Evolutionary conservation across 1,284 basidiomycete genomes (phyloP).

Genomic region (Pseudomicrostroma phylloplanum): DNA sequence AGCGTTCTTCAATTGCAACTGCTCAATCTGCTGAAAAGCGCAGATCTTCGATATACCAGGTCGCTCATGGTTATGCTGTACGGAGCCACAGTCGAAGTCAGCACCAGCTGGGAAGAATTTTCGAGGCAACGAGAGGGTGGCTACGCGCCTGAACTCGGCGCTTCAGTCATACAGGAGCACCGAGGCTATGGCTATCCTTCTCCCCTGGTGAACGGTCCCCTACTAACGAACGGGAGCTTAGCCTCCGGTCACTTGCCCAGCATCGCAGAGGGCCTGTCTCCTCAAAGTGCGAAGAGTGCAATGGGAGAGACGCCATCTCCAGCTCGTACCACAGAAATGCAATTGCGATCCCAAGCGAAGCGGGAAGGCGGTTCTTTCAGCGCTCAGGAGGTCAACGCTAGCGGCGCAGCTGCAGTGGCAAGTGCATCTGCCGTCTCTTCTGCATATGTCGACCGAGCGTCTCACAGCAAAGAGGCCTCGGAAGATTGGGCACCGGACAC

Average conservation of each 20-base stretch:
- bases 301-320: neutral
- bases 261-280: slow-evolving; percentile 37
- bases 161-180: slow-evolving; percentile 19
- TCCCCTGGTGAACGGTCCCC: neutral
- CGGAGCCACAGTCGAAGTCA: slow-evolving; percentile 82
- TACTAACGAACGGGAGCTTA: too few species aligned
- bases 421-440: too few species aligned
- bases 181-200: slow-evolving; percentile 18
- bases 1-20: slow-evolving; percentile 75
- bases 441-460: too few species aligned
- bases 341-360: slow-evolving; percentile 18
- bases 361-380: slow-evolving; percentile 43
- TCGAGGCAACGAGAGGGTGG: neutral
- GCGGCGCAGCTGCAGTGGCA: neutral
- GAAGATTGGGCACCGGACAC: too few species aligned
- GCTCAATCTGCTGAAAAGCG: slow-evolving; percentile 61
- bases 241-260: slow-evolving; percentile 24
- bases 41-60: slow-evolving; percentile 80
- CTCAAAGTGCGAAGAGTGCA: slow-evolving; percentile 13
- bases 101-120: slow-evolving; percentile 66
- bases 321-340: neutral
- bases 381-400: slow-evolving; percentile 30
- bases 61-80: slow-evolving; percentile 82
- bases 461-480: too few species aligned
- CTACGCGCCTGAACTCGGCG: slow-evolving; percentile 52